Evolutionary conservation across 192 early-diverging fungal genomes (phyloP), one percentile per base, ranked within the genome.

Genomic region (Backusella morwellensis): DNA sequence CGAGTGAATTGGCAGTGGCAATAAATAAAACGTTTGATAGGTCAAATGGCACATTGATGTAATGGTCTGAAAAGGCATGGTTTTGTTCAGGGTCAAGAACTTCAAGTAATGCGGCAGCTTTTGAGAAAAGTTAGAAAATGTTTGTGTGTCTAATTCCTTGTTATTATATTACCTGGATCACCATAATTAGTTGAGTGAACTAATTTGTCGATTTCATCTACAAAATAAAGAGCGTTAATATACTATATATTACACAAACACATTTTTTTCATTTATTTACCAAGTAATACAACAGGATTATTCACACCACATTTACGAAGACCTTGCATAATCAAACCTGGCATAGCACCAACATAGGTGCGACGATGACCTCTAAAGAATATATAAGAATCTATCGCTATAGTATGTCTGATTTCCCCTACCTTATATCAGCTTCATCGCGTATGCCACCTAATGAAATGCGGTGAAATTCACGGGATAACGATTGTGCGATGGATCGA

Each of bases 11-110:
- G 56, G 93, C 93, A 4, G 95, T 97, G 17, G 93, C 93, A 72
- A 97, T 93, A 73, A 97, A 97, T 5, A 97, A 81, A 3, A 97
- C 88, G 35, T 85, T 85, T 35, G 88, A 89, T 7, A 90, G 78
- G 56, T 90, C 88, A 69, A 88, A 83, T 6, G 89, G 86, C 8
- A 94, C 86, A 75, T 93, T 93, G 35, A 95, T 70, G 77, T 94
- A 95, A 77, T 96, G 94, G 79, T 95, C 95, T 0, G 84, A 87
- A 79, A 96, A 96, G 1, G 89, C 91, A 21, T 82, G 80, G 73
- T 96, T 96, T 79, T 96, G 95, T 75, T 95, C 95, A 11, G 95
- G 93, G 80, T 96, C 95, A 52, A 96, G 84, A 1, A 95, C 90
- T 80, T 96, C 95, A 17, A 96, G 83, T 19, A 96, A 80, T n/a